Percentiles rank a stretch among this genome's conserved stretches.
phyloP scores from a whole-genome alignment of 2,329 filamentous ascomycete species.

The Parafenestella ontariensis region DNA sequence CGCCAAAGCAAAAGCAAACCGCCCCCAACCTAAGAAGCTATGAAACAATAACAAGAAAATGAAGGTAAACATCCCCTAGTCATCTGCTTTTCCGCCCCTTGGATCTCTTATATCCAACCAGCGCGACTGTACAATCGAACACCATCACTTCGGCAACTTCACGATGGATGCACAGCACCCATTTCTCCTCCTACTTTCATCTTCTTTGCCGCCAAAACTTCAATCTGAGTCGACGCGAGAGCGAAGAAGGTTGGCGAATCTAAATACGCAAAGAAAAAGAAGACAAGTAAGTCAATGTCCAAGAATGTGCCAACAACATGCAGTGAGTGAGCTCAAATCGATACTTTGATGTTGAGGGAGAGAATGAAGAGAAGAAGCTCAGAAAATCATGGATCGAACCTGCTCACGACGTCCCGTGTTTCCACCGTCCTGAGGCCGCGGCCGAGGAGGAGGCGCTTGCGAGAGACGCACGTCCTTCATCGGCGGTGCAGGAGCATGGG shows the following conservation, averaged over 20 bases:
- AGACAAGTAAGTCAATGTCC: slow-evolving; percentile 35
- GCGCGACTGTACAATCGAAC: not conserved
- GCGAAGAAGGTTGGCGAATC: slow-evolving; percentile 24
- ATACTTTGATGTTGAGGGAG: slow-evolving; percentile 28
- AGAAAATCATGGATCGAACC: slow-evolving; percentile 53
- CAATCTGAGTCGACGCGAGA: slow-evolving; percentile 30
- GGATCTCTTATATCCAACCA: not conserved
- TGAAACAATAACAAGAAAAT: slow-evolving; percentile 10
- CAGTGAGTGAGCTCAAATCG: slow-evolving; percentile 27
- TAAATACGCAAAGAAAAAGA: slow-evolving; percentile 34
- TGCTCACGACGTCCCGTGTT: slow-evolving; percentile 43
- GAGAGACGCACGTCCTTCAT: slow-evolving; percentile 38
- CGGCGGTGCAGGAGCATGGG: slow-evolving; percentile 39
- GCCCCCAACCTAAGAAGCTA: slow-evolving; percentile 5
- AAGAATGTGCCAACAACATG: slow-evolving; percentile 17
- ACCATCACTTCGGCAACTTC: too few species aligned
- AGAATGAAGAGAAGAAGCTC: slow-evolving; percentile 16
- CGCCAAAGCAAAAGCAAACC: slow-evolving; percentile 10
- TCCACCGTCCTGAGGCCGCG: slow-evolving; percentile 37
- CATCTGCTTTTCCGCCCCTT: not conserved
- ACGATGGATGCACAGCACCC: slow-evolving; percentile 26
- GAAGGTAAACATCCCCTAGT: not conserved
- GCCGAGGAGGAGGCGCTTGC: slow-evolving; percentile 37
- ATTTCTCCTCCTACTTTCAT: slow-evolving; percentile 10
- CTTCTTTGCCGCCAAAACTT: slow-evolving; percentile 22